Evolutionary conservation across 2,329 filamentous ascomycete species (phyloP).

Genomic region (Ophiostoma ulmi): DNA sequence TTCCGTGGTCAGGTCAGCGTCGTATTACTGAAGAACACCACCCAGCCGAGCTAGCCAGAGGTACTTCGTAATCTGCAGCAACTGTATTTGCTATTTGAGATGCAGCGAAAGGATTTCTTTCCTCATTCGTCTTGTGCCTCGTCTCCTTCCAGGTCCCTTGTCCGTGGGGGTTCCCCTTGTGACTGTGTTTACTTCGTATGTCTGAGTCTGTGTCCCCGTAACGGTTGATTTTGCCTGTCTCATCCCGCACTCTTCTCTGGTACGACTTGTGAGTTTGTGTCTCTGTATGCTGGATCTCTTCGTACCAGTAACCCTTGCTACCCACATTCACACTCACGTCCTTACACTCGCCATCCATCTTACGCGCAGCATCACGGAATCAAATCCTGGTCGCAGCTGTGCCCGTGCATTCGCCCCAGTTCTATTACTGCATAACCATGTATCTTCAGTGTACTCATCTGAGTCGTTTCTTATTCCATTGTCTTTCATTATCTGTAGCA

Average conservation of each 20-base stretch:
- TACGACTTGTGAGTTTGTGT: neutral
- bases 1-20: neutral
- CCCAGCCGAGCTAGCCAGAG: neutral
- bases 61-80: neutral
- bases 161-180: conserved; percentile 4
- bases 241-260: neutral
- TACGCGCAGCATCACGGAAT: neutral
- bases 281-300: neutral
- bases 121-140: conserved; percentile 9
- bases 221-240: neutral
- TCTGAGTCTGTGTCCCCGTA: neutral
- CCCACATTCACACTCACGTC: neutral
- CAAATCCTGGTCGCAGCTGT: neutral
- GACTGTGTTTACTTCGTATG: neutral
- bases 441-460: neutral
- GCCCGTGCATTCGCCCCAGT: neutral
- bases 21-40: neutral
- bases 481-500: no score
- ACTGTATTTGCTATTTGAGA: neutral
- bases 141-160: neutral
- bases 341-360: neutral
- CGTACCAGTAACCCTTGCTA: neutral
- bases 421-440: neutral
- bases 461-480: no score
- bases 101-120: conserved; percentile 3